Evolutionary conservation across 495 filamentous ascomycete genomes (phyloP).

Genomic region (Neurospora africana): DNA sequence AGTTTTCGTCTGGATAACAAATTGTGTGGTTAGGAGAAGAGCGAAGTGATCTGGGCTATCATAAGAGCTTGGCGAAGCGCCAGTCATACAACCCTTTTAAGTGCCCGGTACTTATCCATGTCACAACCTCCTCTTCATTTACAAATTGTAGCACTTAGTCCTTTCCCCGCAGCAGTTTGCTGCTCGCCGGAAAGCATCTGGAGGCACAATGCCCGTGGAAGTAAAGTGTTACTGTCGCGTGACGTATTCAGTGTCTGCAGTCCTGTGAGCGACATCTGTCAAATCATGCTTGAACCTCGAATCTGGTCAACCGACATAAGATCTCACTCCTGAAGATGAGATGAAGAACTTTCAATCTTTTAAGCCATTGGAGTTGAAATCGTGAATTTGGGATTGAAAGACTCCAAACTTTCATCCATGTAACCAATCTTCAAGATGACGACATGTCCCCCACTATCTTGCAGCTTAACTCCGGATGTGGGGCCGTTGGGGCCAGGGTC

Average conservation of each 20-base stretch:
- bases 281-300: not conserved
- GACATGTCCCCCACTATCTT: slow-evolving; percentile 9
- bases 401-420: not conserved
- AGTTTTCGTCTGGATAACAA: not conserved
- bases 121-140: not conserved
- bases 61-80: not conserved
- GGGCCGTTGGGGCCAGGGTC: not conserved
- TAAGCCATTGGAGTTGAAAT: not conserved
- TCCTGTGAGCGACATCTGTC: not conserved
- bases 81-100: not conserved
- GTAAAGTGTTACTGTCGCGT: not conserved
- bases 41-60: not conserved
- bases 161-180: not conserved
- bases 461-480: not conserved
- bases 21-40: not conserved
- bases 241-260: not conserved
- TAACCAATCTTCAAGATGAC: slow-evolving; percentile 3
- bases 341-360: not conserved
- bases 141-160: not conserved
- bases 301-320: not conserved
- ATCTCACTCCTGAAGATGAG: not conserved
- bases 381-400: not conserved
- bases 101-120: not conserved
- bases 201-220: not conserved
- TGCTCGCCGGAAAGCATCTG: not conserved